These are phyloP conservation scores for Uronychia setigera DNA, from an alignment of 73 alveolate species.

Conservation along the genomic window DNA sequence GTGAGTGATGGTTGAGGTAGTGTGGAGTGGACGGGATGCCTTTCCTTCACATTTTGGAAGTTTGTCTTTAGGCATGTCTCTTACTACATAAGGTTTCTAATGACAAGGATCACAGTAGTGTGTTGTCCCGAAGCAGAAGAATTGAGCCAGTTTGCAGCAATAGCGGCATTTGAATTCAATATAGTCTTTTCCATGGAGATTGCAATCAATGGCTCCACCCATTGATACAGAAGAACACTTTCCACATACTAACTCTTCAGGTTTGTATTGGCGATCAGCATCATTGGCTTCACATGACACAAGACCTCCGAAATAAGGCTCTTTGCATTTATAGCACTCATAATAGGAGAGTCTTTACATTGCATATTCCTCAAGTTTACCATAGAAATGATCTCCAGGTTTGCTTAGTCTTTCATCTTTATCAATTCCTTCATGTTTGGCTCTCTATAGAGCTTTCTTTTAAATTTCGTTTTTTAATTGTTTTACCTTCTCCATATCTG, in stretches of 20 bases:
- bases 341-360: slow-evolving; percentile 34
- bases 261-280: not conserved
- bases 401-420: slow-evolving; percentile 46
- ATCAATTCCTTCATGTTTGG: slow-evolving; percentile 40
- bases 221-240: slow-evolving; percentile 31
- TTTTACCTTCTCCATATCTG: slow-evolving; percentile 8
- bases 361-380: slow-evolving; percentile 20
- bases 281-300: slow-evolving; percentile 31
- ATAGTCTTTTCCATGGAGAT: slow-evolving; percentile 74
- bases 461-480: slow-evolving; percentile 8
- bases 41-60: too few species aligned
- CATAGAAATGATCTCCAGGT: slow-evolving; percentile 7
- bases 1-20: too few species aligned
- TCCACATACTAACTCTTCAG: slow-evolving; percentile 64
- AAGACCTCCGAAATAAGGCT: slow-evolving; percentile 70
- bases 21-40: too few species aligned
- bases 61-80: too few species aligned
- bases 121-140: slow-evolving; percentile 70
- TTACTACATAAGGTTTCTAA: too few species aligned
- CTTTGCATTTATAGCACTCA: slow-evolving; percentile 52
- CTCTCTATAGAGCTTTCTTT: slow-evolving; percentile 45
- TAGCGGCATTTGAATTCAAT: slow-evolving; percentile 88
- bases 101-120: slow-evolving; percentile 87
- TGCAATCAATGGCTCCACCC: slow-evolving; percentile 70
- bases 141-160: slow-evolving; percentile 69